Evolutionary conservation across 768 basidiomycete species (phyloP), one percentile per base, ranked within the genome.

Genomic region (Lactarius vividus): DNA sequence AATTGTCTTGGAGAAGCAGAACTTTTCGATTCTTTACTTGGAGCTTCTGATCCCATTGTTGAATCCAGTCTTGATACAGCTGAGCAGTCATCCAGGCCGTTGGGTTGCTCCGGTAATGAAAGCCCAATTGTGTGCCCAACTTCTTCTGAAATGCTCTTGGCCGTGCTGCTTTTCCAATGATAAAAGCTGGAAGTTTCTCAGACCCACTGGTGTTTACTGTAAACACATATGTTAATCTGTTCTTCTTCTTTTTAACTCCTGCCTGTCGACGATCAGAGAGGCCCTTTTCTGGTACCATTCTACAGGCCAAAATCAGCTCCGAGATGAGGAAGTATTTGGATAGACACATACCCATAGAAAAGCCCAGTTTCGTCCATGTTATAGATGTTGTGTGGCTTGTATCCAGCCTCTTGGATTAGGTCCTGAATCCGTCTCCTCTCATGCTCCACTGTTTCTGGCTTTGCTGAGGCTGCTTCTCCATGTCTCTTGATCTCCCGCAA

Each of bases 291-390:
- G 40, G 40, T 18, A 7, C 16, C 40, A 42, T 16, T 18, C 40
- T 42, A 18, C 8, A 18, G 16, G 15, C 40, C 5, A 1, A 35
- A 18, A 42, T 42, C 40, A 42, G 40, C 18, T 16, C 40, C 20
- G 40, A 42, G 40, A 42, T 7, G 20, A 6, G 40, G 18, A 20
- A 7, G 18, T 15, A 40, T 31, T 31, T 6, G 6, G 31, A 31
- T 31, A 15, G 13, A 40, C 11, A 40, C 54, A 9, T 26, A 46
- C 53, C 10, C 54, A 26, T 46, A 63, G 28, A 57, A 57, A n/a
- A 63, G 20, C 4, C 55, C 55, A 1, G 55, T 63, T 15, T 63
- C 42, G n/a, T 63, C 62, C 55, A 37, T 57, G 4, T 63, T 57
- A 13, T 57, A 62, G 11, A 63, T 35, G 9, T 63, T 42, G 4